These are phyloP conservation scores for Rhytidiadelphus loreus DNA, from an alignment of 225 moss, liverwort and hornwort species.

Conservation along the genomic window DNA sequence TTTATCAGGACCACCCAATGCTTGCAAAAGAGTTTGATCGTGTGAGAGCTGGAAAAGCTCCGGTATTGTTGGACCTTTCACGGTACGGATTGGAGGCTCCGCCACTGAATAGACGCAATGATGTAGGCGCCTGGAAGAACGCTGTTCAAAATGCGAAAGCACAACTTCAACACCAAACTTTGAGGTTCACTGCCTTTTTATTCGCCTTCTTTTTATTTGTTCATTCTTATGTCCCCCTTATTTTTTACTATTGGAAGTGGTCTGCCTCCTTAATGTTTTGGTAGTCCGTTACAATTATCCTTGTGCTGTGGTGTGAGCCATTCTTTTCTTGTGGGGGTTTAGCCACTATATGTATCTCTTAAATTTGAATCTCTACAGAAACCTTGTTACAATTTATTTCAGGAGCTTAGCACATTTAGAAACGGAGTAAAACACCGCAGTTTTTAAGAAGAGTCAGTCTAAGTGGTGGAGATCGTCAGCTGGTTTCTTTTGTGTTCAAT, in stretches of 20 bases:
- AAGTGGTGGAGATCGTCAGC: not conserved
- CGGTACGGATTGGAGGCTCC: slow-evolving; percentile 86
- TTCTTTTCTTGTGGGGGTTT: not conserved
- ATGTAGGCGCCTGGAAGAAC: slow-evolving; percentile 80
- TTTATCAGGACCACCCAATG: slow-evolving; percentile 72
- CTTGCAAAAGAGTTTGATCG: slow-evolving; percentile 84
- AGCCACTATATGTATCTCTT: not conserved
- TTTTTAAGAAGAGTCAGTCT: not conserved
- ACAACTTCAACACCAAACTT: slow-evolving; percentile 83
- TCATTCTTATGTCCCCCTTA: not conserved
- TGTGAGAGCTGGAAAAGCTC: slow-evolving; percentile 83
- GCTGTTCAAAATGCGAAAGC: slow-evolving; percentile 76
- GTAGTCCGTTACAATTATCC: not conserved
- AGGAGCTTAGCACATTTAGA: not conserved
- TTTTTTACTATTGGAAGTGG: not conserved
- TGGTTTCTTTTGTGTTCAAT: not conserved
- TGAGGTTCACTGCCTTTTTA: slow-evolving; percentile 32
- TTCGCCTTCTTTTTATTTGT: not conserved
- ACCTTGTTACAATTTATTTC: not conserved
- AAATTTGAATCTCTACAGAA: not conserved
- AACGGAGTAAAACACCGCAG: not conserved
- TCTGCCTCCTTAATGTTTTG: not conserved
- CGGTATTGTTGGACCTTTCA: slow-evolving; percentile 64
- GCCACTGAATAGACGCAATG: slow-evolving; percentile 56
- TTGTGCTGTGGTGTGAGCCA: not conserved